Conservation (phyloP, 257 asterid species). For the Nicotiana otophora region DNA sequence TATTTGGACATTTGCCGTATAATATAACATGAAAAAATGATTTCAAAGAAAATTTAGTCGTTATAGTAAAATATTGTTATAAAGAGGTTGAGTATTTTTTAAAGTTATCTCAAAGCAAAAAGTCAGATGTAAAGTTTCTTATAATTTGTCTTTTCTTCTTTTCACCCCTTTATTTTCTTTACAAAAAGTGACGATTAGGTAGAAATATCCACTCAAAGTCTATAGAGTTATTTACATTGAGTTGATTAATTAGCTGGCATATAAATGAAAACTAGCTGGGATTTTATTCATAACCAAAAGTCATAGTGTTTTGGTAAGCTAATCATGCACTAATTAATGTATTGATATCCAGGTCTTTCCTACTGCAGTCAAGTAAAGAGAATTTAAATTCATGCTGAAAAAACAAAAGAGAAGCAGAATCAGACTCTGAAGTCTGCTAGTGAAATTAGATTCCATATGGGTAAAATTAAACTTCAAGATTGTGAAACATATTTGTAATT, state of each 20-base stretch:
- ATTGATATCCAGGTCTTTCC: not conserved
- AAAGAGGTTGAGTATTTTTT: too few relatives aligned
- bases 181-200: not conserved
- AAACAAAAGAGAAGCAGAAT: not conserved
- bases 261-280: not conserved
- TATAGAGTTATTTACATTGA: not conserved
- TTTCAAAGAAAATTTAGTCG: too few relatives aligned
- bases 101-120: not conserved
- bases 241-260: not conserved
- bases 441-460: not conserved
- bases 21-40: too few relatives aligned
- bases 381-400: not conserved
- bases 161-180: not conserved
- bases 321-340: not conserved
- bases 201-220: not conserved
- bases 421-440: not conserved
- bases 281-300: not conserved
- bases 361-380: not conserved
- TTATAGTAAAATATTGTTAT: too few relatives aligned
- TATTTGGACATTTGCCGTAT: too few relatives aligned
- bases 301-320: conserved; percentile 6
- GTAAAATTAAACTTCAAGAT: not conserved
- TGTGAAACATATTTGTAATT: not conserved
- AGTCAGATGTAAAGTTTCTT: not conserved
- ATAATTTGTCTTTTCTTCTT: not conserved